Base-by-base conservation (phyloP, 805 yeast genomes). In the Zygotorulaspora danielsina region DNA sequence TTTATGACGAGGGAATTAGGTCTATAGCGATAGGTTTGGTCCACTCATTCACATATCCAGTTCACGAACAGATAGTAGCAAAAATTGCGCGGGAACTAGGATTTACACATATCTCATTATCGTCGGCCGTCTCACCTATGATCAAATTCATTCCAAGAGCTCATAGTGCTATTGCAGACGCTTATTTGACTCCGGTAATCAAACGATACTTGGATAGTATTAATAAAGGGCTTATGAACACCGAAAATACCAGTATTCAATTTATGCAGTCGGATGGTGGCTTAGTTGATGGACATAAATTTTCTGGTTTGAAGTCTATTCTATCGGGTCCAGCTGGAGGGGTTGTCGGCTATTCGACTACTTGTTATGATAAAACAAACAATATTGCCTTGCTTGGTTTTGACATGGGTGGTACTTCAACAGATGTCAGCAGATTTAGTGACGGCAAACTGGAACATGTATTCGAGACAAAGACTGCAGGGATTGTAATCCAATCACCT, bases 181-280 rank as follows among this genome's bases (percentile, higher is more conserved):
- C 94, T 1, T 85, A 85, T 57, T 64, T 85, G 34, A 81, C 90
- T 2, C 95, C 95, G 2, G 84, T 79, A 32, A 81, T 85, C 32
- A 70, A 76, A 47, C 72, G 75, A 19, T 85, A 85, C 55, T 61
- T 84, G 25, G 54, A 67, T 13, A 75, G 78, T 12, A 80, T 85
- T 51, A 75, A 76, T 35, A 55, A 67, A 2, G 93, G 93, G 3
- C 71, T 85, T 43, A 61, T 62, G 17, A 74, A 75, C 32, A 76
- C 77, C 1, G 61, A 54, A 15, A 50, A 56, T 13, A 62, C 73
- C 2, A 59, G 61, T 33, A 76, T 85, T 44, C 81, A 82, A 49
- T 90, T 90, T 61, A 89, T 89, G 97, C 96, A 89, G 63, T 84
- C 95, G 9, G 96, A 89, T 61, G 97, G 97, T 42, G 97, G 97